Evolutionary conservation across 441 rosid species (phyloP).

Genomic region (Croton laevigatus): DNA sequence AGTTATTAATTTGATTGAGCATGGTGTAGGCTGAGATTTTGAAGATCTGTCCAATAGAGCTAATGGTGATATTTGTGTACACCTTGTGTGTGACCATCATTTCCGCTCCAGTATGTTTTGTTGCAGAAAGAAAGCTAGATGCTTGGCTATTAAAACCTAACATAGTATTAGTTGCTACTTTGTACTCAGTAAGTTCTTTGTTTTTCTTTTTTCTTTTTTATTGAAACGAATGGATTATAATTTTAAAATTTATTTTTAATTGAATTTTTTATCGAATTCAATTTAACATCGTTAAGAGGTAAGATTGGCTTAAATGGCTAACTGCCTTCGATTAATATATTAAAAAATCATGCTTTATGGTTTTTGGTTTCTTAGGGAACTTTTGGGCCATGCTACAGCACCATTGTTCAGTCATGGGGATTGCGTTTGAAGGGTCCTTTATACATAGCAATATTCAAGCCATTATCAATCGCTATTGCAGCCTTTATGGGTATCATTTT

Average conservation of each 20-base stretch:
- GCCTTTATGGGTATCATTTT: conserved; percentile 25
- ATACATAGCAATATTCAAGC: conserved; percentile 17
- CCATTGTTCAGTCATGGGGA: conserved; percentile 11
- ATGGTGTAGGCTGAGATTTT: conserved; percentile 10
- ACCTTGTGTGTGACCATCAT: conserved; percentile 13
- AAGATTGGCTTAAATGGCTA: too few species aligned
- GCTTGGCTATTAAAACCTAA: conserved; percentile 19
- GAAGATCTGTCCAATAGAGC: conserved; percentile 8
- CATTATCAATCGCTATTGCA: conserved; percentile 27
- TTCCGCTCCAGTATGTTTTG: conserved; percentile 13
- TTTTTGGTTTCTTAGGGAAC: not conserved
- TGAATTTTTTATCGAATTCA: too few species aligned
- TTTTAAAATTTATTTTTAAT: too few species aligned
- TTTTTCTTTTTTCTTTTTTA: not conserved
- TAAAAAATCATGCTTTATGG: too few species aligned
- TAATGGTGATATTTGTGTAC: conserved; percentile 16
- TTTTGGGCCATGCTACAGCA: not conserved
- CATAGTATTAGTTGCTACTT: conserved; percentile 1
- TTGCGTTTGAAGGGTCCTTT: conserved; percentile 17
- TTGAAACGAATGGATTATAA: not conserved
- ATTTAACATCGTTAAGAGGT: too few species aligned
- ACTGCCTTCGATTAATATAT: too few species aligned
- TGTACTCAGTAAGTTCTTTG: conserved; percentile 17
- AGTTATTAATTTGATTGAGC: too few species aligned
- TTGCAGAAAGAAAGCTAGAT: conserved; percentile 5